Base-by-base conservation (phyloP, 495 filamentous ascomycete species). In the Aspergillus homomorphus region DNA sequence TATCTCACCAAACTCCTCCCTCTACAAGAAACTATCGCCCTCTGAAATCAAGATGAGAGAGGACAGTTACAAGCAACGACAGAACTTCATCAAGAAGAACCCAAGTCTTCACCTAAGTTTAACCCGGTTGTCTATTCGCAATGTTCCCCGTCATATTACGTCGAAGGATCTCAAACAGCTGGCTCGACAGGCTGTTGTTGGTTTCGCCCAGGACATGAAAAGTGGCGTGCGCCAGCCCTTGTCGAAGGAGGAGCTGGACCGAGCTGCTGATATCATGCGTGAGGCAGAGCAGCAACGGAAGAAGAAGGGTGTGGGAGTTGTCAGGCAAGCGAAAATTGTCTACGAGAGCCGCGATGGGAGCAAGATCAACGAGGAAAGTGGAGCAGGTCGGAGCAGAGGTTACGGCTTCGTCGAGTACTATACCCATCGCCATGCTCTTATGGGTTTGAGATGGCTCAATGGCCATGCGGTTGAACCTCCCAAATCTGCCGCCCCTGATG, bases 371-470 rank as follows among this genome's bases (percentile, higher is more conserved):
- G 90, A 96, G 70, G 74, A 80, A 45, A 81, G 70, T 57, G 88
- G 89, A 4, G 90, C 84, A 20, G 91, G 94, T 41, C 82, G 91
- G 67, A 91, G 87, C 61, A 79, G 92, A 66, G 95, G 94, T 21
- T 99, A 99, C 69, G 94, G 95, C 12, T 99, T 99, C 73, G 89
- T 99, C 57, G 94, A 99, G 72, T 99, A 97, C 75, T 89, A 84
- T 58, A 92, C 89, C 28, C 94, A 99, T 64, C 87, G 94, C 26
- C 90, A 88, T 77, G 95, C 95, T 24, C 77, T 99, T 23, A 98
- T 98, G 94, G 94, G 92, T 19, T 76, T 99, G 57, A 77, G 94
- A 28, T 97, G 89, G 86, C 75, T 99, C 33, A 99, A 99, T 67
- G 91, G 92, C 0, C 89, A 93, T 64, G 80, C 86, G 2, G 73